Percentiles rank a stretch among this genome's conserved stretches.
Evolutionary conservation across 345 rosid genomes (phyloP).

Genomic region (Isatis tinctoria): DNA sequence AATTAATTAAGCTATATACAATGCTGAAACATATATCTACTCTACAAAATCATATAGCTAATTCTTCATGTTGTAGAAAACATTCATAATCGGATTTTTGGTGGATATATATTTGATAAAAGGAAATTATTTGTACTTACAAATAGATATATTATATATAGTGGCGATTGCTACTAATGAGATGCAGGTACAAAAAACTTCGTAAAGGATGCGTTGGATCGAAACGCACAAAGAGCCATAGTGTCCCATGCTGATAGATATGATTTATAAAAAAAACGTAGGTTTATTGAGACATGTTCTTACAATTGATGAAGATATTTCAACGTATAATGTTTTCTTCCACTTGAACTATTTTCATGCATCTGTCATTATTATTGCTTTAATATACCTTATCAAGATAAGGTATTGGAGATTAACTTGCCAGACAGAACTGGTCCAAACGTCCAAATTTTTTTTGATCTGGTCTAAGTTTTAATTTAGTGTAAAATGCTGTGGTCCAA

Average conservation of each 20-base stretch:
- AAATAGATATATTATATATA: not conserved
- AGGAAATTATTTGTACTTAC: not conserved
- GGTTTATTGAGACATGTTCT: conserved; percentile 28
- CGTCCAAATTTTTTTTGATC: not conserved
- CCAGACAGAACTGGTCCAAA: conserved; percentile 21
- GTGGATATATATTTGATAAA: not conserved
- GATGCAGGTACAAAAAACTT: conserved; percentile 1
- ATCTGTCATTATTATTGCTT: conserved; percentile 30
- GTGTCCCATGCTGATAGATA: conserved; percentile 37
- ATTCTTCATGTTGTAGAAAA: not conserved
- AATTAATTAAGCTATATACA: not conserved
- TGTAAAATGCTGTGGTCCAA: conserved; percentile 3
- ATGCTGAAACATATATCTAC: conserved; percentile 1
- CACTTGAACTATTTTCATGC: conserved; percentile 34
- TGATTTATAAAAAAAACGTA: conserved; percentile 25
- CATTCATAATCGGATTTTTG: not conserved
- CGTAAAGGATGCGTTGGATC: conserved; percentile 21
- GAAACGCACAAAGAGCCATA: conserved; percentile 26
- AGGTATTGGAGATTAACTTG: conserved; percentile 5
- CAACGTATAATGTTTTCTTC: conserved; percentile 20
- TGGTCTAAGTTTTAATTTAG: not conserved
- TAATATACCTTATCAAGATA: conserved; percentile 26
- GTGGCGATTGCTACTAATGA: conserved; percentile 11
- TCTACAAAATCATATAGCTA: not conserved
- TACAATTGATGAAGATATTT: conserved; percentile 27